phyloP scores from a whole-genome alignment of 768 basidiomycete genomes.

The Termitomyces sp. region DNA sequence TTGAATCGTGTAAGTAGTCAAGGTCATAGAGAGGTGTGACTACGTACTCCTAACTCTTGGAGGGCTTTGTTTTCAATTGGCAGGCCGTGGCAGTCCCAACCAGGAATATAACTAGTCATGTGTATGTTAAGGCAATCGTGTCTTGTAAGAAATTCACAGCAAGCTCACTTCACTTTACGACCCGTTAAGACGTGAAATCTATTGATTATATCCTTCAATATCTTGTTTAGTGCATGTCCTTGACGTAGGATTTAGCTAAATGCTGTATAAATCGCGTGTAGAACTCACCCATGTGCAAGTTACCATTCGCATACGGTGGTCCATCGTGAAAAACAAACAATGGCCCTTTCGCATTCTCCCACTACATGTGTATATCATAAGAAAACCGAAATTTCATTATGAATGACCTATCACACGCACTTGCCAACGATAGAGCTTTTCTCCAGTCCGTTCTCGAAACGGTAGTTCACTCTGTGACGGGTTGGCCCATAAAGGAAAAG shows the following conservation, averaged over 20 bases:
- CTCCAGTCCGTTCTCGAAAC: slow-evolving; percentile 60
- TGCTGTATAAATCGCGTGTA: background rate
- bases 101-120: slow-evolving; percentile 74
- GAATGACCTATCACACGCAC: slow-evolving; percentile 30
- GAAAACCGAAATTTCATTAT: background rate
- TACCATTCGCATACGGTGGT: slow-evolving; percentile 96
- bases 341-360: slow-evolving; percentile 57
- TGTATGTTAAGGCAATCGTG: background rate
- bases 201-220: slow-evolving; percentile 93
- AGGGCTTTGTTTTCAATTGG: slow-evolving; percentile 96
- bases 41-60: slow-evolving; percentile 61
- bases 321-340: slow-evolving; percentile 91
- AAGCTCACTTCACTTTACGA: slow-evolving; percentile 70
- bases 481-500: slow-evolving; percentile 70
- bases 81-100: slow-evolving; percentile 98
- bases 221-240: slow-evolving; percentile 97
- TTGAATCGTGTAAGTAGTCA: slow-evolving; percentile 3
- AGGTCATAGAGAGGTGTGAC: background rate
- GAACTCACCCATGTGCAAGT: slow-evolving; percentile 83
- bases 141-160: background rate
- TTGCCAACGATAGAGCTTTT: slow-evolving; percentile 77
- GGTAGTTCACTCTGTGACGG: slow-evolving; percentile 55
- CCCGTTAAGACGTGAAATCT: slow-evolving; percentile 81
- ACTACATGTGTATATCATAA: slow-evolving; percentile 32
- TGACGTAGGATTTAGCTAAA: background rate